Evolutionary conservation across 306 rosid genomes (phyloP).

Genomic region (Elaeagnus macrophylla): DNA sequence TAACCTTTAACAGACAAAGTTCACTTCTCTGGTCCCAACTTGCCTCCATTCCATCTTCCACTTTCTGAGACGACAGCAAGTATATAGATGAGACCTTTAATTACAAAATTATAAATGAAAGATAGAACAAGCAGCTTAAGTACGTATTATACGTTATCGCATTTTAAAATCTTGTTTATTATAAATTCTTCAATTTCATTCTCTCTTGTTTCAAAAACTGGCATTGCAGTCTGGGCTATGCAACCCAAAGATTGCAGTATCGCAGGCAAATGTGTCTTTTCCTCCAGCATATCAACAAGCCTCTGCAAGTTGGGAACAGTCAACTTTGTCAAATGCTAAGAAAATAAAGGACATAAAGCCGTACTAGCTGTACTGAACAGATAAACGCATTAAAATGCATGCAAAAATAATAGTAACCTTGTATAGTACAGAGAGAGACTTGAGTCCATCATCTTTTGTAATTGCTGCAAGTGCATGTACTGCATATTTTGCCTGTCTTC

Average conservation of each 20-base stretch:
- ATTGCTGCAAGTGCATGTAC: constrained; percentile 93
- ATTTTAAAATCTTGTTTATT: constrained; percentile 53
- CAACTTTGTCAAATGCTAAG: constrained; percentile 16
- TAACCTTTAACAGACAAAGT: constrained; percentile 78
- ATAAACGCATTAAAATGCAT: too few relatives aligned
- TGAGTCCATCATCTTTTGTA: constrained; percentile 92
- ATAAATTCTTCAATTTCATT: constrained; percentile 73
- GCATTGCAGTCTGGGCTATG: constrained; percentile 93
- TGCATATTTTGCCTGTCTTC: constrained; percentile 93
- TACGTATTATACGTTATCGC: constrained; percentile 45
- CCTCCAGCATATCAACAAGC: constrained; percentile 88
- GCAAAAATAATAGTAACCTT: constrained; percentile 41
- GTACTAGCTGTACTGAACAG: too few relatives aligned
- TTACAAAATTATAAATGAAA: constrained; percentile 20
- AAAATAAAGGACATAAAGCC: background rate
- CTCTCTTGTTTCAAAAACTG: constrained; percentile 93
- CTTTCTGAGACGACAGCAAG: constrained; percentile 50
- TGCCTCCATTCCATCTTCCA: constrained; percentile 35
- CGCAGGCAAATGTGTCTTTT: constrained; percentile 75
- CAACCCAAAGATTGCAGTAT: constrained; percentile 96
- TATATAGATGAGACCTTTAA: constrained; percentile 22
- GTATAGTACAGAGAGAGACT: constrained; percentile 88
- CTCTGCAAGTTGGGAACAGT: constrained; percentile 46
- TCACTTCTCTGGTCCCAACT: constrained; percentile 86
- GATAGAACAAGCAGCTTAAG: constrained; percentile 8